Base-by-base conservation (phyloP, 805 yeast species). In the Cyberlindnera petersonii region DNA sequence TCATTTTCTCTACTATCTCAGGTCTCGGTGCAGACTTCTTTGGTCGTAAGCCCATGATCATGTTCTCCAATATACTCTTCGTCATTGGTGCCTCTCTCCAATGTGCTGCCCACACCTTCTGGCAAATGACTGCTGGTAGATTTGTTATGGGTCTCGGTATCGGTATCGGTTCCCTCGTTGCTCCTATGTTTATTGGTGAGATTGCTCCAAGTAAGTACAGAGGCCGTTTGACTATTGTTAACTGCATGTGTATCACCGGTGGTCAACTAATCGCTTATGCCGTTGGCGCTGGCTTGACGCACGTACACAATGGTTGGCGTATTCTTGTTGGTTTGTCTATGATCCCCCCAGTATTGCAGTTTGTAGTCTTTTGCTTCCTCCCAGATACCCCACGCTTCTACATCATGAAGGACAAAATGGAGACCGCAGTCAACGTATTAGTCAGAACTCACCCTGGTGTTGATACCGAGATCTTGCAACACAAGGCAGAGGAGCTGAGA, bases 341-440 rank as follows among this genome's bases (percentile, higher is more conserved):
- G 68, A 75, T 91, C 21, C 98, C 98, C 10, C 85, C 96, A 6
- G 80, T 72, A 14, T 47, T 79, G 21, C 98, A 91, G 66, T 74
- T 86, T 59, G 67, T 69, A 16, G 72, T 86, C 35, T 89, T 93
- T 59, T 60, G 78, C 54, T 89, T 86, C 66, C 74, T 91, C 62
- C 98, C 98, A 10, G 98, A 91, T 56, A 88, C 98, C 11, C 98
- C 98, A 43, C 77, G 98, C 60, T 91, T 66, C 59, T 79, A 91
- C 54, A 79, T 91, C 33, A 78, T 84, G 70, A 75, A 78, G 47
- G 83, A 84, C 37, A 66, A 76, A 35, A 48, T 68, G 17, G 86
- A 77, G 3, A 68, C 66, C 44, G 98, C 98, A 14, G 72, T 71
- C 31, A 56, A 63, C 9, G 95, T 88, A 4, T 63, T 91, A 31